Evolutionary conservation across 257 asterid species (phyloP).

Genomic region (Thymus mandschuricus): DNA sequence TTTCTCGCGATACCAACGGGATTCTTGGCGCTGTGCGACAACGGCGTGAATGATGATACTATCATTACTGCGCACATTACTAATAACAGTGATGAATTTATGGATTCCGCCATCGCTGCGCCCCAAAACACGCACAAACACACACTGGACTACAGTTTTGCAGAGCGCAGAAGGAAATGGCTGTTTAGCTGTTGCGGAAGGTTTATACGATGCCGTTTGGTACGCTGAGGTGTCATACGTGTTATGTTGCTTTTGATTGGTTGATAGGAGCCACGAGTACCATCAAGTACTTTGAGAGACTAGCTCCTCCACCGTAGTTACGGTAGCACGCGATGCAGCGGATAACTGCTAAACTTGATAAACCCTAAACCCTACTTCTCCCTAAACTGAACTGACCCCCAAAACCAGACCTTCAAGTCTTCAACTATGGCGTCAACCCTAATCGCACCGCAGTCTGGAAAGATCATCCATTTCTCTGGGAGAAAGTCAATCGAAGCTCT

Average conservation of each 20-base stretch:
- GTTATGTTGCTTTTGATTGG: constrained; percentile 46
- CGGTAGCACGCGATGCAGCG: constrained; percentile 8
- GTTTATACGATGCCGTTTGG: constrained; percentile 1
- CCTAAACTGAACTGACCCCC: too few species aligned
- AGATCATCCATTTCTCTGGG: constrained; percentile 38
- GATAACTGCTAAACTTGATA: constrained; percentile 21
- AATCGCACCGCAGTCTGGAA: constrained; percentile 27
- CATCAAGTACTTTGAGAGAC: not conserved
- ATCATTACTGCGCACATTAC: constrained; percentile 33
- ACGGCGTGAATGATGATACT: constrained; percentile 43
- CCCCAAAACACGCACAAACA: not conserved
- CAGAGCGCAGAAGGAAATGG: not conserved
- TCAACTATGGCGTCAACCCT: constrained; percentile 50
- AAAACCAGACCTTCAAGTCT: not conserved
- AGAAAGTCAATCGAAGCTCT: constrained; percentile 50
- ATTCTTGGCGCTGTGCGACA: constrained; percentile 66
- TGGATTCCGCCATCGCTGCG: constrained; percentile 46
- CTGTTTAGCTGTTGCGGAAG: not conserved
- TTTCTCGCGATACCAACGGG: constrained; percentile 73
- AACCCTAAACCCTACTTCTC: constrained; percentile 30
- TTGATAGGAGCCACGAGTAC: constrained; percentile 39
- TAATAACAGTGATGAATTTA: constrained; percentile 19
- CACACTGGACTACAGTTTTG: constrained; percentile 9
- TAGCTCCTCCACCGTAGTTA: too few species aligned
- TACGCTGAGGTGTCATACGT: constrained; percentile 33